Base-by-base conservation (phyloP, 2,329 filamentous ascomycete genomes). In the Simplicillium aogashimaense region DNA sequence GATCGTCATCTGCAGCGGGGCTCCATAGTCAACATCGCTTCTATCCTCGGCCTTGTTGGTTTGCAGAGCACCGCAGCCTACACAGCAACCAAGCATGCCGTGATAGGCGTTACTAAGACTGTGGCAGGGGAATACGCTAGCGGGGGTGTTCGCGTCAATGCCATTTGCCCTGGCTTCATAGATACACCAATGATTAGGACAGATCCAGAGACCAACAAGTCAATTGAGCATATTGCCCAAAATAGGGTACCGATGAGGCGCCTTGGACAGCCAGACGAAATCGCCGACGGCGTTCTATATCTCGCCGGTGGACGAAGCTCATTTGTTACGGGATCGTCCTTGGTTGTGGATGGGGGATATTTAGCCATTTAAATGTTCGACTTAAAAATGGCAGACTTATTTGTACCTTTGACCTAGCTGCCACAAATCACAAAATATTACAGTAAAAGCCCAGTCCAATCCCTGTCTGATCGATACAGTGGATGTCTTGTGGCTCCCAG, bases 21-120 rank as follows among this genome's bases (percentile, higher is more conserved):
- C 3, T 55, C 66, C 2, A 54, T 75, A 5, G 68, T 75, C 15
- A 72, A 74, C 44, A 65, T 75, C 15, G 68, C 71, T 1, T 73
- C 69, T 43, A 68, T 72, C 45, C 51, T 76, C 1, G 72, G 69
- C 1, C 54, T 73, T n/a, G 66, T 73, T 1, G 63, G 61, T 2
- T 57, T 67, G 3, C 63, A 68, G 4, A 57, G 51, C 31, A 67
- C 69, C 72, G 72, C 72, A 9, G 64, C 71, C 2, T 78, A 78
- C 45, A 76, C 70, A 40, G 70, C 67, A 0, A 76, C 72, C 4
- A 80, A 79, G 45, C 67, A 73, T 12, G 75, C 74, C 0, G 65
- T 78, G 2, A 69, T 78, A 37, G 71, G 68, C 16, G 66, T 79
- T 66, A 78, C 75, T 0, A 59, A 67, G 6, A 61, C 69, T 1